A percentile compares a stretch with the other conserved stretches of the same genome.
phyloP scores from a whole-genome alignment of 257 asterid species.

The Solanum dulcamara region DNA sequence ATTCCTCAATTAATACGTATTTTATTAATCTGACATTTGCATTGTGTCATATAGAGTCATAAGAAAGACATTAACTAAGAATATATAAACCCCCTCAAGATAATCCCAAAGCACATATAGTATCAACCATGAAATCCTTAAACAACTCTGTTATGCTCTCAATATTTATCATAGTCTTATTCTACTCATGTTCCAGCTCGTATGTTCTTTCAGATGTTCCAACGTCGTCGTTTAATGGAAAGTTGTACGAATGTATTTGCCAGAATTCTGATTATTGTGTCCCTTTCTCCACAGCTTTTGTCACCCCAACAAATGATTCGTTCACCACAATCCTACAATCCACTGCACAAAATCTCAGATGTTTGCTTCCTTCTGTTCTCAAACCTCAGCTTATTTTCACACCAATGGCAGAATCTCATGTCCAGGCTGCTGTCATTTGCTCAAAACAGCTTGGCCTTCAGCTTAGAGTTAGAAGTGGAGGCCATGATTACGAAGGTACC shows the following conservation, averaged over 20 bases:
- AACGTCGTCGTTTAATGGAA: neutral
- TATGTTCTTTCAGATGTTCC: conserved; percentile 3
- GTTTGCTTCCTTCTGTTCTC: conserved; percentile 11
- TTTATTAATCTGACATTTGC: conserved; percentile 1
- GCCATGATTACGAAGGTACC: conserved; percentile 17
- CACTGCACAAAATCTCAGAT: conserved; percentile 26
- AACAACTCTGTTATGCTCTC: neutral
- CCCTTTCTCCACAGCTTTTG: conserved; percentile 16
- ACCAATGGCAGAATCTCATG: conserved; percentile 23
- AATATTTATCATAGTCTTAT: neutral
- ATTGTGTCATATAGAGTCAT: conserved; percentile 10
- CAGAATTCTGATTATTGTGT: conserved; percentile 12
- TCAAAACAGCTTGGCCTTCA: conserved; percentile 14
- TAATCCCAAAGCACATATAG: neutral
- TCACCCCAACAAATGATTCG: conserved; percentile 12
- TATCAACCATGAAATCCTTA: neutral
- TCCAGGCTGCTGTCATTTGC: conserved; percentile 26
- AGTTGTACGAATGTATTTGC: conserved; percentile 13
- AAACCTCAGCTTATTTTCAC: conserved; percentile 27
- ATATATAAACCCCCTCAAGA: neutral
- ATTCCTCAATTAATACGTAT: neutral
- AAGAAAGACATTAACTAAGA: neutral
- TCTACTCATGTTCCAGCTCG: neutral
- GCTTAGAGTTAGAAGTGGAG: conserved; percentile 23
- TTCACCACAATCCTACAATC: conserved; percentile 11